Evolutionary conservation across 306 rosid species (phyloP), one percentile per base, ranked within the genome.

Genomic region (Quercus wislizeni): DNA sequence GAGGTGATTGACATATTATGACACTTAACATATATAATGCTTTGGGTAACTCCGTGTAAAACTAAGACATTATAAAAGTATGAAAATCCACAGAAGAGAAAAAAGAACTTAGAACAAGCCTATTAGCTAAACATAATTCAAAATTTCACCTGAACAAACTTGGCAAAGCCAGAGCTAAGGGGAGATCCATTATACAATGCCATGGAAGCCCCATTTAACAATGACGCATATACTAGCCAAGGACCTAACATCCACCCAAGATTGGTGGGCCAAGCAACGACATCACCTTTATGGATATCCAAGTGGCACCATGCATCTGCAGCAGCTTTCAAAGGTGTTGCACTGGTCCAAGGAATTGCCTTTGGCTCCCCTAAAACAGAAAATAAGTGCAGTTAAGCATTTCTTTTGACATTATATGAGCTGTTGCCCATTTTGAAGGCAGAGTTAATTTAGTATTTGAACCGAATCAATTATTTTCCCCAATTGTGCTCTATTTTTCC

Each of bases 221-320:
- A 86, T 65, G 99, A 91, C 62, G 97, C 99, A 84, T 91, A 95
- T 74, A 95, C 90, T 28, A 95, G 88, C 99, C 99, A 95, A 59
- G 99, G 99, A 65, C 99, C 98, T 97, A 95, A 92, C 99, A 95
- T 95, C 99, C 99, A 92, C 78, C 99, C 99, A 75, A 95, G 97
- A 88, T 95, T 95, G 79, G 98, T 95, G 69, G 99, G 99, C 99
- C 98, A 95, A 80, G 86, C 87, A 49, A 95, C 91, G 31, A 91
- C 58, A 78, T 95, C 99, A 61, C 98, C 97, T 89, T 76, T 89
- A 71, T 76, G 93, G 76, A 95, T 73, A 82, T 92, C 98, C 89
- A 84, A 70, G 85, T 95, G 93, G 86, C 95, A 92, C 99, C 98
- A 95, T 78, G 98, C 98, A 83, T 92, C 98, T 58, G 96, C 92